phyloP scores from a whole-genome alignment of 1,284 basidiomycete species.

The Pyrrhoderma noxium region DNA sequence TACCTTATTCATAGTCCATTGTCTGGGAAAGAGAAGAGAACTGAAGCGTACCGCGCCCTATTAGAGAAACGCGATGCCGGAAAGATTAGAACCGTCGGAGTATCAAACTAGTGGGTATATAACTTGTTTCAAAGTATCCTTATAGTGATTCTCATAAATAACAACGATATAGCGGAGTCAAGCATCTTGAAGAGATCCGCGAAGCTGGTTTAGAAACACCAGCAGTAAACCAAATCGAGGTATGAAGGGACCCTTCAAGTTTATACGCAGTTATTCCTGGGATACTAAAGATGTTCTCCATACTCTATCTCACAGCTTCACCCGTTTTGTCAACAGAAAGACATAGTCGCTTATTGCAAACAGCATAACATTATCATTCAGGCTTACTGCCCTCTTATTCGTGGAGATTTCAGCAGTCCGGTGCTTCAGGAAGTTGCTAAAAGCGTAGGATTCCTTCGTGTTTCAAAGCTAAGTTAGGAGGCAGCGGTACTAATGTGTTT shows the following conservation, averaged over 20 bases:
- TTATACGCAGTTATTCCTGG: background rate
- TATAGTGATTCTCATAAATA: background rate
- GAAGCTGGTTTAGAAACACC: conserved; percentile 35
- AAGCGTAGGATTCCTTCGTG: conserved; percentile 28
- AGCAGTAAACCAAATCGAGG: conserved; percentile 44
- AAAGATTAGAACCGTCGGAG: conserved; percentile 44
- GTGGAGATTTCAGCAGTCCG: conserved; percentile 36
- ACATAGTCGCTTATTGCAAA: conserved; percentile 43
- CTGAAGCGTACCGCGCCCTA: conserved; percentile 37
- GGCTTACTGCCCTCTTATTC: conserved; percentile 47
- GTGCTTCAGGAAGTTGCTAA: conserved; percentile 35
- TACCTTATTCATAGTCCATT: conserved; percentile 47
- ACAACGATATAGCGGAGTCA: conserved; percentile 31
- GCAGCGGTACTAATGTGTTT: conserved; percentile 42
- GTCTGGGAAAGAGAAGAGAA: conserved; percentile 32
- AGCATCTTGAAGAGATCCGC: conserved; percentile 43
- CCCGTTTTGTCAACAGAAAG: conserved; percentile 47
- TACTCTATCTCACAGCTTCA: conserved; percentile 32
- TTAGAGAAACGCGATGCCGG: conserved; percentile 38
- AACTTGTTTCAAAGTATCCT: background rate
- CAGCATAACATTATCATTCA: conserved; percentile 39
- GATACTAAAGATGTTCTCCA: too few relatives aligned
- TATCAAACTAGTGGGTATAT: conserved; percentile 45
- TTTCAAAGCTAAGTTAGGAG: too few relatives aligned
- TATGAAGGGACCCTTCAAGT: conserved; percentile 6